Conservation (phyloP, 495 filamentous ascomycete species). For the Aspergillus ostianus region DNA sequence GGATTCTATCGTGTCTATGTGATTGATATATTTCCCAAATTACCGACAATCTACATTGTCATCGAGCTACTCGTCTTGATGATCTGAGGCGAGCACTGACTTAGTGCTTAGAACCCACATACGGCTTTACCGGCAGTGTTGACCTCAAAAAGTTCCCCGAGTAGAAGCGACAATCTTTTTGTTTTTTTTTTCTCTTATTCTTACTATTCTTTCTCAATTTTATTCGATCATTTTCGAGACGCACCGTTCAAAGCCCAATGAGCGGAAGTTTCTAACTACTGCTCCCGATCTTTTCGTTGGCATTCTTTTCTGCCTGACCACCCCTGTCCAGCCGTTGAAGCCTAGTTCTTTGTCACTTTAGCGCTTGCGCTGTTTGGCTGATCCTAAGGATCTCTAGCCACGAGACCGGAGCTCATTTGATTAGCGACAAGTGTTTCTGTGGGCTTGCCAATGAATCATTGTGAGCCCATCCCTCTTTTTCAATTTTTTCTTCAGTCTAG, state of each 20-base stretch:
- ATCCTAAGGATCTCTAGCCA: slow-evolving; percentile 13
- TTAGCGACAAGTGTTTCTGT: neutral
- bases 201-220: neutral
- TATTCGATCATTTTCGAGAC: slow-evolving; percentile 9
- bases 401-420: slow-evolving; percentile 5
- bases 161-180: neutral
- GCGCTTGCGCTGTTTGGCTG: slow-evolving; percentile 16
- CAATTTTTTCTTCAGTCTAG: slow-evolving; percentile 11
- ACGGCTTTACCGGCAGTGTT: neutral
- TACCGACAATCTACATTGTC: neutral
- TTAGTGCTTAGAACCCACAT: neutral
- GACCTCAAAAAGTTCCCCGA: neutral
- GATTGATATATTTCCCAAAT: neutral
- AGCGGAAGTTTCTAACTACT: slow-evolving; percentile 7
- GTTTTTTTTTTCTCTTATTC: neutral
- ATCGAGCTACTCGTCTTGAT: neutral
- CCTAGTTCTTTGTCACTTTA: slow-evolving; percentile 17
- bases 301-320: slow-evolving; percentile 12
- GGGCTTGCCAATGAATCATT: slow-evolving; percentile 27
- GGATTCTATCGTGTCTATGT: neutral
- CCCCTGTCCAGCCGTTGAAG: slow-evolving; percentile 17
- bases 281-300: slow-evolving; percentile 3
- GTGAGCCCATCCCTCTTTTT: slow-evolving; percentile 21
- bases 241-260: slow-evolving; percentile 13
- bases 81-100: neutral